Conservation (phyloP, 2,329 filamentous ascomycete species). For the Aspergillus phoenicis region DNA sequence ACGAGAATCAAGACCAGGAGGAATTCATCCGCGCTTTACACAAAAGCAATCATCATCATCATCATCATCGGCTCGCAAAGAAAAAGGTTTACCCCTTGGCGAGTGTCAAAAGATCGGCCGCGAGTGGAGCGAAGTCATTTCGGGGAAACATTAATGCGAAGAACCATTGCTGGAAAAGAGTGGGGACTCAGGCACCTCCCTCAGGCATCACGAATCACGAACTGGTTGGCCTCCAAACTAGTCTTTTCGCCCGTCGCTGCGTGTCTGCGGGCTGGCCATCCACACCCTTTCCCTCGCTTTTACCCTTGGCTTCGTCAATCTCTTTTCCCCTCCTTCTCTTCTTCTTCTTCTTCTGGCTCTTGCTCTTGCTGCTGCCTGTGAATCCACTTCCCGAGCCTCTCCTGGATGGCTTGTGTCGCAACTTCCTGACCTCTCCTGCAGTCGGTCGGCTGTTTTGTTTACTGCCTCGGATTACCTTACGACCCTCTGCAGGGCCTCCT, state of each 20-base stretch:
- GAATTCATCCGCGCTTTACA: too few relatives aligned
- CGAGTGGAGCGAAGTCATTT: conserved; percentile 27
- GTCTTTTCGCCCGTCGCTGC: conserved; percentile 6
- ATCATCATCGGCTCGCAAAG: not conserved
- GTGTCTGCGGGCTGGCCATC: conserved; percentile 12
- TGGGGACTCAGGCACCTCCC: conserved; percentile 1
- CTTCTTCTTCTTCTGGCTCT: not conserved
- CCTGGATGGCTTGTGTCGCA: conserved; percentile 21
- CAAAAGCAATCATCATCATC: not conserved
- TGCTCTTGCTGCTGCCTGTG: not conserved
- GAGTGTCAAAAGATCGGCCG: conserved; percentile 6
- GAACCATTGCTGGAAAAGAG: conserved; percentile 10
- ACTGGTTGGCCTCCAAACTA: too few relatives aligned
- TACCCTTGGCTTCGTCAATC: conserved; percentile 14
- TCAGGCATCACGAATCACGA: not conserved
- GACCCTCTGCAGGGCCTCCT: conserved; percentile 14
- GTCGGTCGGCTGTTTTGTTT: conserved; percentile 22
- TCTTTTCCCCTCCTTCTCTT: not conserved
- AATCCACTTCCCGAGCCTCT: conserved; percentile 5
- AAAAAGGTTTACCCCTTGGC: not conserved
- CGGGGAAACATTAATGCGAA: conserved; percentile 33
- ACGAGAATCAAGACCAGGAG: too few relatives aligned
- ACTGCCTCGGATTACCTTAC: conserved; percentile 11
- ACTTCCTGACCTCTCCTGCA: conserved; percentile 16
- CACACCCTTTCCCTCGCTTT: conserved; percentile 6